Conservation (phyloP, 371 early-diverging fungal species). For the Mortierella sp. region DNA sequence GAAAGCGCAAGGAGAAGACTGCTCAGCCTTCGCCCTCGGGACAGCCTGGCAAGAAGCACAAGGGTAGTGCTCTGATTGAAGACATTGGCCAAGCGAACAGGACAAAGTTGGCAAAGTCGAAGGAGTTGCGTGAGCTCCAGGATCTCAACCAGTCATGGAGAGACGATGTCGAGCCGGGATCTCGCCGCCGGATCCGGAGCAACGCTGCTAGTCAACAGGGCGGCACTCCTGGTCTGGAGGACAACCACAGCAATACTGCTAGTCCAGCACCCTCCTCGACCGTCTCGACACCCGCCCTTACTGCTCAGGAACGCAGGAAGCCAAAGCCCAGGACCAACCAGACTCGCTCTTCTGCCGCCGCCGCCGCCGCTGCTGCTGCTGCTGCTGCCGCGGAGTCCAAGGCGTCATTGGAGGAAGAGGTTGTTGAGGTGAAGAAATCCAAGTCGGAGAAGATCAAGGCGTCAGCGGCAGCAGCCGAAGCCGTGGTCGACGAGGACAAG, state of each 20-base stretch:
- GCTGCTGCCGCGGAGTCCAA: conserved; percentile 12
- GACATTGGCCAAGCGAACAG: conserved; percentile 74
- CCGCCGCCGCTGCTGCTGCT: conserved; percentile 8
- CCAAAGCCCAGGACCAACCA: conserved; percentile 26
- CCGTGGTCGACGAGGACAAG: conserved; percentile 5
- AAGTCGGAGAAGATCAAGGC: conserved; percentile 18
- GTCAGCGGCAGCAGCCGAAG: background rate
- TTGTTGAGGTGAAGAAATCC: conserved; percentile 29
- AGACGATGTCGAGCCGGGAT: conserved; percentile 29
- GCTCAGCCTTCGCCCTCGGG: conserved; percentile 25
- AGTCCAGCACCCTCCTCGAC: conserved; percentile 36
- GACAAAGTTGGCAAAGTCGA: conserved; percentile 40
- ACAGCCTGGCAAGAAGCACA: conserved; percentile 65
- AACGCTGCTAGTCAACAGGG: conserved; percentile 20
- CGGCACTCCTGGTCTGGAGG: conserved; percentile 29
- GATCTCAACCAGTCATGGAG: conserved; percentile 42
- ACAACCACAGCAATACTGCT: conserved; percentile 34
- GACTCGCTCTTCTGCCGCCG: conserved; percentile 28
- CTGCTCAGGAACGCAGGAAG: conserved; percentile 31
- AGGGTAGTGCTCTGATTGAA: conserved; percentile 73
- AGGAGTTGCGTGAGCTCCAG: conserved; percentile 40
- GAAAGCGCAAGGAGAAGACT: conserved; percentile 53
- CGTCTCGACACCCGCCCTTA: conserved; percentile 31
- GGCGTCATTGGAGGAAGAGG: conserved; percentile 14
- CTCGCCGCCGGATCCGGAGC: conserved; percentile 45